These are phyloP conservation scores for Penicillium roqueforti DNA, from an alignment of 495 filamentous ascomycete species.

Conservation along the genomic window DNA sequence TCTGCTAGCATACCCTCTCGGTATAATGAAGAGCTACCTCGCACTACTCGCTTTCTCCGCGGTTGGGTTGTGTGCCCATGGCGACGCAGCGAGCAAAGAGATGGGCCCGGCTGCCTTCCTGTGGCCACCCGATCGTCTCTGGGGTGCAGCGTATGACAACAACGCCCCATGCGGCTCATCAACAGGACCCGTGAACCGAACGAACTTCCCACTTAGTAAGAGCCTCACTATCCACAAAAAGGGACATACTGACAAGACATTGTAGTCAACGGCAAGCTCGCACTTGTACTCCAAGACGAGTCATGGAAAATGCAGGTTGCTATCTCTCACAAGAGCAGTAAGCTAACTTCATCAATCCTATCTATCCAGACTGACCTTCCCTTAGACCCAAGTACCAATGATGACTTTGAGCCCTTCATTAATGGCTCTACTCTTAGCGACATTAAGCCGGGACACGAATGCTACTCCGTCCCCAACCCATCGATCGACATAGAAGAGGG, in stretches of 20 bases:
- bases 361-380: neutral
- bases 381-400: constrained; percentile 38
- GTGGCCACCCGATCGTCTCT: constrained; percentile 47
- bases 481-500: constrained; percentile 34
- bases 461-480: constrained; percentile 44
- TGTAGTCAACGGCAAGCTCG: constrained; percentile 28
- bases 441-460: constrained; percentile 46
- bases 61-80: neutral
- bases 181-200: constrained; percentile 37
- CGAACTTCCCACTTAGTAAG: constrained; percentile 41
- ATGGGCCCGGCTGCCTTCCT: constrained; percentile 54
- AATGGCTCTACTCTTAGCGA: constrained; percentile 24
- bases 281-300: constrained; percentile 41
- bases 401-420: constrained; percentile 41
- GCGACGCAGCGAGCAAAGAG: constrained; percentile 17
- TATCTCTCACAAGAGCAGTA: constrained; percentile 44
- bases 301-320: constrained; percentile 46
- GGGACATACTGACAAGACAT: neutral
- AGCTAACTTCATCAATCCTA: constrained; percentile 6
- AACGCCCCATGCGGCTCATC: constrained; percentile 45
- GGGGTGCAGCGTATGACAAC: constrained; percentile 44
- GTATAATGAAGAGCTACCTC: constrained; percentile 1
- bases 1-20: no score
- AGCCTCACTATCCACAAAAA: neutral
- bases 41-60: constrained; percentile 10